These are phyloP conservation scores for Suillus subaureus DNA, from an alignment of 768 basidiomycete species.

Conservation along the genomic window DNA sequence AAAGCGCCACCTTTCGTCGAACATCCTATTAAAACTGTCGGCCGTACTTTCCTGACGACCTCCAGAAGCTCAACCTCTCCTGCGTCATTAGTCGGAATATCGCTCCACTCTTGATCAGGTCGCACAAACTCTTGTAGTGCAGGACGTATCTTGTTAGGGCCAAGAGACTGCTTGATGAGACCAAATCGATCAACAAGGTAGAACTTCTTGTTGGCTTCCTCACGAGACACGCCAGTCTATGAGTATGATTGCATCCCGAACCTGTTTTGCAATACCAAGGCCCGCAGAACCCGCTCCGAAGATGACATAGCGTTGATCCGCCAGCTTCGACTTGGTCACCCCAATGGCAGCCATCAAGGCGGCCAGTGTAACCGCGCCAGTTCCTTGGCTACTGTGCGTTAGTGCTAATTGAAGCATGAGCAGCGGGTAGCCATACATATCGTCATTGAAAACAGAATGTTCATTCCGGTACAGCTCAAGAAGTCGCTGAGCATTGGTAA, in stretches of 20 bases:
- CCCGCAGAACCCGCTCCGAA: slow-evolving; percentile 86
- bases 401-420: not conserved
- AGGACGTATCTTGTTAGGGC: slow-evolving; percentile 44
- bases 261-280: slow-evolving; percentile 73
- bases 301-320: slow-evolving; percentile 76
- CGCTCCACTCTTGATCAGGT: slow-evolving; percentile 57
- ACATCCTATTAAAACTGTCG: slow-evolving; percentile 84
- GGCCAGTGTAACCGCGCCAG: slow-evolving; percentile 75
- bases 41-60: slow-evolving; percentile 69
- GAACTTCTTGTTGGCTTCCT: slow-evolving; percentile 67
- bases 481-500: slow-evolving; percentile 71
- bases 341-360: slow-evolving; percentile 69
- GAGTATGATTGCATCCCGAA: slow-evolving; percentile 74
- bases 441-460: slow-evolving; percentile 84
- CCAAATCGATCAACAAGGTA: slow-evolving; percentile 75
- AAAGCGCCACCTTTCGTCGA: slow-evolving; percentile 82
- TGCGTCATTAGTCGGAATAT: slow-evolving; percentile 34
- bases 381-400: slow-evolving; percentile 58
- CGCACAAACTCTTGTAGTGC: slow-evolving; percentile 58
- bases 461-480: slow-evolving; percentile 61
- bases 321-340: slow-evolving; percentile 63
- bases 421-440: slow-evolving; percentile 55
- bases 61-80: slow-evolving; percentile 61
- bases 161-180: slow-evolving; percentile 55
- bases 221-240: slow-evolving; percentile 50